Conservation (phyloP, 345 rosid genomes). For the Eucalyptus marginata region DNA sequence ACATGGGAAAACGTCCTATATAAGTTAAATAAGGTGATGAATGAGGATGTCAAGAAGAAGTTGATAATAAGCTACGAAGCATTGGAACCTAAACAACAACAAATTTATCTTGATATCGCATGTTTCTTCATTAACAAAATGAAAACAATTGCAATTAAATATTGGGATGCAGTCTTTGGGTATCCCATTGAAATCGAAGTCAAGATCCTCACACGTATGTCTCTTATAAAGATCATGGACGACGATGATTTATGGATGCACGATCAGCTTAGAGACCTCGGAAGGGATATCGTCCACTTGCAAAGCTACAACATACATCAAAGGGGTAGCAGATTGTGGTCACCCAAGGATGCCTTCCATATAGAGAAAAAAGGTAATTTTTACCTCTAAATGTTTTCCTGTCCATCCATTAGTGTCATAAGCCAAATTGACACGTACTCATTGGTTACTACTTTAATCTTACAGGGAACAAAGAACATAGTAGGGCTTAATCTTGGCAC, state of each 20-base stretch:
- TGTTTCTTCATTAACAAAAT: not conserved
- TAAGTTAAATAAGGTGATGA: not conserved
- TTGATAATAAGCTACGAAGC: not conserved
- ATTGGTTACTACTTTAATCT: too few species aligned
- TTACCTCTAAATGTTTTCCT: not conserved
- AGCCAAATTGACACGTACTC: not conserved
- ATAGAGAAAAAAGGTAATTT: not conserved
- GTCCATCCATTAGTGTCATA: not conserved
- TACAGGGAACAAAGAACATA: not conserved
- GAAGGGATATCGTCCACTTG: not conserved
- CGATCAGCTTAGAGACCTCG: not conserved
- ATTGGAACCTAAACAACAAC: rapidly evolving
- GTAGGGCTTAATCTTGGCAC: not conserved
- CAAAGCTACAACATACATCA: not conserved
- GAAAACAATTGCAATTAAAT: not conserved
- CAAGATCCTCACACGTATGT: not conserved
- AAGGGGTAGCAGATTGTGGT: not conserved
- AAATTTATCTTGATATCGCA: not conserved
- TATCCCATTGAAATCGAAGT: not conserved
- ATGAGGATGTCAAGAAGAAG: not conserved
- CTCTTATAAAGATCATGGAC: not conserved
- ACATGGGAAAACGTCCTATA: not conserved
- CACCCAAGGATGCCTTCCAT: not conserved
- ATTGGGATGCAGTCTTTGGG: not conserved
- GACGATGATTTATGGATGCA: not conserved